Conservation (phyloP, 2,329 filamentous ascomycete species). For the Fusarium gaditjirri region DNA sequence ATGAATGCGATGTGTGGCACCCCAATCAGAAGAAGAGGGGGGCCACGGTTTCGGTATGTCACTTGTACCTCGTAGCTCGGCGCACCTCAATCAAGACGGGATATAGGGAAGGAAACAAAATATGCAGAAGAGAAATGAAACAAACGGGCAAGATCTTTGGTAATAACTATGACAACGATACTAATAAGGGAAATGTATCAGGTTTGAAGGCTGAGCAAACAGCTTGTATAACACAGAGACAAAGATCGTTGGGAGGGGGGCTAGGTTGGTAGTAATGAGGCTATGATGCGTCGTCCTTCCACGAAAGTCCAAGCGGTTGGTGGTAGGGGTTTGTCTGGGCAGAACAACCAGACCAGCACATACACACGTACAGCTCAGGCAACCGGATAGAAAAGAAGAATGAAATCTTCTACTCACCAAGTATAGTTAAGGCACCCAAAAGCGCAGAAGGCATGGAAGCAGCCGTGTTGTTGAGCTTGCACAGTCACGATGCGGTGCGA, state of each 20-base stretch:
- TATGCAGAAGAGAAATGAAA: slow-evolving; percentile 1
- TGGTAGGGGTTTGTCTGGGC: slow-evolving; percentile 25
- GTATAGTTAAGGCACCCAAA: slow-evolving; percentile 32
- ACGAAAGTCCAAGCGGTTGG: slow-evolving; percentile 14
- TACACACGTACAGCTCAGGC: slow-evolving; percentile 8
- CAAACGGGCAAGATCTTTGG: neutral
- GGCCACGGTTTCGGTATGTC: slow-evolving; percentile 11
- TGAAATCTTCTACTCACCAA: slow-evolving; percentile 33
- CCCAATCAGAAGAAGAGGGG: slow-evolving; percentile 20
- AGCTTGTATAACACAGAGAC: slow-evolving; percentile 27
- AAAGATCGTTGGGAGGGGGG: neutral
- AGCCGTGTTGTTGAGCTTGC: slow-evolving; percentile 35
- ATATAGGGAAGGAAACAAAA: neutral
- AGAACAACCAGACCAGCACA: slow-evolving; percentile 8
- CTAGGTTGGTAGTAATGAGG: neutral
- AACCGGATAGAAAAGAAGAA: slow-evolving; percentile 6
- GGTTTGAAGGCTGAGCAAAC: neutral
- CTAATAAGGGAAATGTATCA: neutral
- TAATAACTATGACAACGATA: neutral
- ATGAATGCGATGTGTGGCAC: slow-evolving; percentile 25
- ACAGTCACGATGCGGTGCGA: slow-evolving; percentile 14
- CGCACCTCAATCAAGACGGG: neutral
- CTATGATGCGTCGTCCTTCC: slow-evolving; percentile 35
- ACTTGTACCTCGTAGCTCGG: slow-evolving; percentile 24
- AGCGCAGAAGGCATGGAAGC: slow-evolving; percentile 42